Base-by-base conservation (phyloP, 2,329 filamentous ascomycete genomes). In the Clonostachys solani region DNA sequence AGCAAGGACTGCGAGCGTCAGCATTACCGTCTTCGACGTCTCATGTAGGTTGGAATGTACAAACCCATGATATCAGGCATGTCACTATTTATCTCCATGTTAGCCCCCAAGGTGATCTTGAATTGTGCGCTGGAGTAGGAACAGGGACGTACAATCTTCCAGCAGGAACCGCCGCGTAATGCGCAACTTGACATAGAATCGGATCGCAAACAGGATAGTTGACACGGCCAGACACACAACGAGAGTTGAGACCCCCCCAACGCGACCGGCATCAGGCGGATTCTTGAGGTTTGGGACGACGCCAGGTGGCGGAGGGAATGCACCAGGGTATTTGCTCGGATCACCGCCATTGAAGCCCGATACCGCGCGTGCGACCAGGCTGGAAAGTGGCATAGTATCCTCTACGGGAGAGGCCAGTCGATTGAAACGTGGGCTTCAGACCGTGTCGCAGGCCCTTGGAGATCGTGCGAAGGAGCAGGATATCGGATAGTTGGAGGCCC, bases 51-150 rank as follows among this genome's bases (percentile, higher is more conserved):
- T 10, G 8, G 23, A 29, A 10, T 29, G 9, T 29, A 29, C 47
- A 23, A 41, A 53, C 48, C 52, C 51, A 56, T 23, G 52, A 44
- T n/a, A 54, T 42, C 2, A 45, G 19, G 17, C 50, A 53, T 10
- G 50, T 49, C 38, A 47, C 53, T 55, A 33, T 19, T 19, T 13
- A 45, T 12, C n/a, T 1, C 42, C 37, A 34, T 50, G 47, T n/a
- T 49, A 42, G 37, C 40, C 19, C 12, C 15, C 8, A 29, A 29
- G 8, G 23, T 29, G 8, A 9, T 10, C 23, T 29, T 29, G 23
- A 29, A 10, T 29, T 9, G 8, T 29, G 23, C 23, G 23, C 10
- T 29, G 23, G 9, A 29, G 23, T 29, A 29, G 23, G 23, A n/a
- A 38, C 2, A 38, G 36, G 36, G 23, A 29, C 23, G 23, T 43